Base-by-base conservation (phyloP, 345 rosid species). In the Brassica rapa region DNA sequence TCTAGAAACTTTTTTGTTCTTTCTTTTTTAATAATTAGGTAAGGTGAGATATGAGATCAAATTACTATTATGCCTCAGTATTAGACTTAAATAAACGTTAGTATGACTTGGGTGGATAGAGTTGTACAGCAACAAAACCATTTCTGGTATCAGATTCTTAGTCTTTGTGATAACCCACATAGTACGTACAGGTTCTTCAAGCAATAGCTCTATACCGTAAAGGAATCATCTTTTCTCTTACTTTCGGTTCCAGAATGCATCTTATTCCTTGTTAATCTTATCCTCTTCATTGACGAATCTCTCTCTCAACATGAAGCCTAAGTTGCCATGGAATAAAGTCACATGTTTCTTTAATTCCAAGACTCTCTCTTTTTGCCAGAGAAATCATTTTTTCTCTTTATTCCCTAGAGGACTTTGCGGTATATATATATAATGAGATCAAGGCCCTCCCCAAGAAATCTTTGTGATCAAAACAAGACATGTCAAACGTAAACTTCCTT, bases 401-500 rank as follows among this genome's bases (percentile, higher is more conserved):
- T 64, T 64, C 49, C 8, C 70, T 5, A 11, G 1, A 24, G 64
- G 64, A 25, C 1, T 60, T 25, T 60, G 33, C 16, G 14, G 27
- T 77, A 57, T 68, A 73, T 73, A 73, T 33, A 25, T 35, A 27
- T 30, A 43, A 4, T 35, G 59, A 8, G 74, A 67, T 35, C 25
- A 8, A 70, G 3, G 21, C 32, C 43, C 30, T 29, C 16, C 61
- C 4, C 30, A 23, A 19, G 43, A 56, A 14, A 33, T 2, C 19
- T 76, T 46, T 11, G 15, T 37, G 15, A 74, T 35, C 30, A 27
- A 80, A 51, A 16, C 41, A 11, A 67, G 29, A 63, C 6, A 89
- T 91, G 94, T 68, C 90, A 4, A 89, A 77, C 21, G 51, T 79
- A 53, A 84, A 85, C 57, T 88, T 88, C 74, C 93, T 92, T 8